Evolutionary conservation across 164 flowering plant genomes (phyloP).

Genomic region (Vitis riparia): DNA sequence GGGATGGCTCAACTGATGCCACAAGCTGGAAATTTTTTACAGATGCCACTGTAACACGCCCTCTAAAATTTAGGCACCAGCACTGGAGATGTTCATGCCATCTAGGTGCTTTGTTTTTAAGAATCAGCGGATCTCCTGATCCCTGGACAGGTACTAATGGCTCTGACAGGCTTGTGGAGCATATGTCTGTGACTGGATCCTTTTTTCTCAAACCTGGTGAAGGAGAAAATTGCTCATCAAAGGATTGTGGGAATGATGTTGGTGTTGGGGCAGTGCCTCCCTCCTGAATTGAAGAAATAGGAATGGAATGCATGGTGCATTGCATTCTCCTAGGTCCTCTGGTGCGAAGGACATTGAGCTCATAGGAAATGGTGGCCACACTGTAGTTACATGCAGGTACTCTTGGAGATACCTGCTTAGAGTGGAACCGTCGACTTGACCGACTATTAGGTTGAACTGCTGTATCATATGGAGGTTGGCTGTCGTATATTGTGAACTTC

Average conservation of each 20-base stretch:
- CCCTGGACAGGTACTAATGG: conserved; percentile 14
- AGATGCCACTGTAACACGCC: conserved; percentile 71
- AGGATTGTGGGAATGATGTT: conserved; percentile 28
- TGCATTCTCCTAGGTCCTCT: conserved; percentile 76
- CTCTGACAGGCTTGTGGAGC: conserved; percentile 32
- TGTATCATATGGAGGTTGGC: conserved; percentile 47
- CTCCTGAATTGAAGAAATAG: conserved; percentile 53
- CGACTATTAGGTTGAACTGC: conserved; percentile 19
- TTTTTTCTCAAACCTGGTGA: conserved; percentile 18
- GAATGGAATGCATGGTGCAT: conserved; percentile 62
- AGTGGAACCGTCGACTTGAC: conserved; percentile 38
- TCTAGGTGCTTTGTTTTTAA: conserved; percentile 60
- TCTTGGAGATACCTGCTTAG: conserved; percentile 60
- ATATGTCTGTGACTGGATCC: conserved; percentile 19
- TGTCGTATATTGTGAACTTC: conserved; percentile 63
- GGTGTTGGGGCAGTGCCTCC: conserved; percentile 65
- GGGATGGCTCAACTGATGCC: conserved; percentile 42
- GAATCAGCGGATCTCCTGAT: conserved; percentile 32
- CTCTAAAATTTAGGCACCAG: conserved; percentile 67
- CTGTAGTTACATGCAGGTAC: conserved; percentile 50
- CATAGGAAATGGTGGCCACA: conserved; percentile 53
- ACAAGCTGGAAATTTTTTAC: conserved; percentile 70
- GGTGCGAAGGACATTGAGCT: conserved; percentile 68
- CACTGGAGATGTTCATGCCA: conserved; percentile 67
- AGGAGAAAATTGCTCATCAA: conserved; percentile 25